Evolutionary conservation across 2,329 filamentous ascomycete species (phyloP), one percentile per base, ranked within the genome.

Genomic region (Hymenoscyphus occultus): DNA sequence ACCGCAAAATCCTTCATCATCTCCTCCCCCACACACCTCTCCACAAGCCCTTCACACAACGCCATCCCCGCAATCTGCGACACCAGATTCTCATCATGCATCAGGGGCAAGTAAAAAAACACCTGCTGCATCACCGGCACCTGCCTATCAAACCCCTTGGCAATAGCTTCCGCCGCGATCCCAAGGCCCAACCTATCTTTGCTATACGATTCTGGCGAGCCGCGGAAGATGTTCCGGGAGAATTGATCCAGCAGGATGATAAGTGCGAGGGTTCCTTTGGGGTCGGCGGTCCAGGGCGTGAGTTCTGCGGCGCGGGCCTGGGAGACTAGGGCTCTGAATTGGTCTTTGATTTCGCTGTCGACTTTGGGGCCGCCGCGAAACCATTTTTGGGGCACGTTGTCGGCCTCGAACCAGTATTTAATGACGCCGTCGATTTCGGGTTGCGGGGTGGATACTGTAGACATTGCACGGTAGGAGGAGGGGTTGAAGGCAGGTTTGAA

Each of bases 171-270:
- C 5, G 70, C 67, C 3, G 74, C 74, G 12, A 77, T 67, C 0
- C 67, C 64, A 1, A 73, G 48, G 3, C 74, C 75, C 60, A 74
- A 68, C 3, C 68, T 35, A 63, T 77, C 77, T 16, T 74, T 74
- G 7, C 71, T 72, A 64, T 74, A 77, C 19, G 75, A 72, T 10
- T 72, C 65, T 5, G 71, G 67, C 1, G 73, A 74, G 10, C 72
- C 72, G 13, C 77, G 73, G 65, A 74, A 77, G 57, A 78, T 70
- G 56, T 78, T 78, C 4, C 77, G 73, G 10, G 77, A 74, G 57
- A 78, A 76, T 66, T 78, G 76, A 67, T 78, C 76, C 6, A 78
- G 73, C 1, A 78, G 73, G n/a, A 79, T 68, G 45, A 78, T 73
- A 13, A 78, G 69, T 7, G 77, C 76, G 28, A 78, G 69, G 7